These are phyloP conservation scores for Geotrichum carabidarum DNA, from an alignment of 1,139 yeast species.

Conservation along the genomic window DNA sequence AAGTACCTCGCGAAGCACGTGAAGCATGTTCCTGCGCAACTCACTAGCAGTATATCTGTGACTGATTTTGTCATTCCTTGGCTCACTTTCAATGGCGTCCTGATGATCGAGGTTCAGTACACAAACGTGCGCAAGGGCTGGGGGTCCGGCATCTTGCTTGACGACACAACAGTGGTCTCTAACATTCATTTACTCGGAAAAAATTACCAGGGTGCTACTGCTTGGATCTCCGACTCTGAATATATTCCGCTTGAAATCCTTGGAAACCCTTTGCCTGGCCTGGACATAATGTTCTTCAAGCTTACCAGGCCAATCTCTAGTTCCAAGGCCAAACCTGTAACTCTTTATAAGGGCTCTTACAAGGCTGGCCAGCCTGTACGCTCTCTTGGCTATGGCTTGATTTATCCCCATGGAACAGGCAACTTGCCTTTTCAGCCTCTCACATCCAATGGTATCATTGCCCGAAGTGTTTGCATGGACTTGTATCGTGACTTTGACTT, in stretches of 20 bases:
- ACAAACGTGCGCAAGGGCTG: constrained; percentile 30
- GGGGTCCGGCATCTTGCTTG: constrained; percentile 48
- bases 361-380: constrained; percentile 40
- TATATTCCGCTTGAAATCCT: constrained; percentile 23
- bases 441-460: constrained; percentile 45
- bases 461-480: constrained; percentile 31
- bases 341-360: constrained; percentile 19
- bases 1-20: neutral
- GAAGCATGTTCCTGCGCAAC: neutral
- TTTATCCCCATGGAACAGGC: constrained; percentile 35
- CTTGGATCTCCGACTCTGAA: constrained; percentile 28
- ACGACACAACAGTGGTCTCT: constrained; percentile 39
- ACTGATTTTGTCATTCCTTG: constrained; percentile 14
- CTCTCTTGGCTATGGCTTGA: constrained; percentile 57
- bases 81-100: constrained; percentile 24
- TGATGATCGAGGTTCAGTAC: constrained; percentile 25
- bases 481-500: constrained; percentile 12
- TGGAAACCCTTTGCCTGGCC: constrained; percentile 35
- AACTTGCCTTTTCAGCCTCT: constrained; percentile 39
- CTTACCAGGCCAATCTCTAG: constrained; percentile 21
- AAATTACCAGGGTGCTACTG: constrained; percentile 25
- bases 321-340: constrained; percentile 16
- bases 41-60: neutral
- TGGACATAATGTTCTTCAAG: constrained; percentile 38
- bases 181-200: constrained; percentile 44